phyloP scores from a whole-genome alignment of 2,329 filamentous ascomycete genomes.

The Cladophialophora yegresii region DNA sequence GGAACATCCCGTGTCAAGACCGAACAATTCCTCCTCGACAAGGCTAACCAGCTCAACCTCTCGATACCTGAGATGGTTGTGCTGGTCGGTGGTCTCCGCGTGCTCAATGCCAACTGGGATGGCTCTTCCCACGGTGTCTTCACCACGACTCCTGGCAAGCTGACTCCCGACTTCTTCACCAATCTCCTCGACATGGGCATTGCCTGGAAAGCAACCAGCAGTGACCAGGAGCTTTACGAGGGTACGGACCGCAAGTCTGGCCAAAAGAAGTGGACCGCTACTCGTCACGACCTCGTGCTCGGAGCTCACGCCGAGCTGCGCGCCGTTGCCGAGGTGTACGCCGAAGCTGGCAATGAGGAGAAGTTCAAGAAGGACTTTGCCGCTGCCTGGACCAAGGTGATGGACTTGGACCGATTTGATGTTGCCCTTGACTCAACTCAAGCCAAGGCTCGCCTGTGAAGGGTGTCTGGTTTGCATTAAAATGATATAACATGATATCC shows the following conservation, averaged over 20 bases:
- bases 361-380: conserved; percentile 74
- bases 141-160: conserved; percentile 65
- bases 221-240: conserved; percentile 60
- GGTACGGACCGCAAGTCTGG: conserved; percentile 67
- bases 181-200: conserved; percentile 71
- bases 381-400: conserved; percentile 71
- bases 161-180: conserved; percentile 81
- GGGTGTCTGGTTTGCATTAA: neutral
- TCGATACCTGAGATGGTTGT: conserved; percentile 70
- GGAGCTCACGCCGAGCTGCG: conserved; percentile 74
- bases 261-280: conserved; percentile 67
- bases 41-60: conserved; percentile 69
- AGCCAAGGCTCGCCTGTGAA: conserved; percentile 17
- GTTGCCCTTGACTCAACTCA: conserved; percentile 1
- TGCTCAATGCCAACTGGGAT: conserved; percentile 70
- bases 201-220: conserved; percentile 61
- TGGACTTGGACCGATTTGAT: conserved; percentile 72
- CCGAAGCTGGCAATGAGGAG: conserved; percentile 57
- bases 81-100: conserved; percentile 71
- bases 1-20: conserved; percentile 61
- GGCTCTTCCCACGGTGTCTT: conserved; percentile 68
- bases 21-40: conserved; percentile 72
- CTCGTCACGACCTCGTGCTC: conserved; percentile 69
- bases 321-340: conserved; percentile 71
- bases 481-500: conserved; percentile 1